Evolutionary conservation across 345 rosid genomes (phyloP), one percentile per base, ranked within the genome.

Genomic region (Salix arbutifolia): DNA sequence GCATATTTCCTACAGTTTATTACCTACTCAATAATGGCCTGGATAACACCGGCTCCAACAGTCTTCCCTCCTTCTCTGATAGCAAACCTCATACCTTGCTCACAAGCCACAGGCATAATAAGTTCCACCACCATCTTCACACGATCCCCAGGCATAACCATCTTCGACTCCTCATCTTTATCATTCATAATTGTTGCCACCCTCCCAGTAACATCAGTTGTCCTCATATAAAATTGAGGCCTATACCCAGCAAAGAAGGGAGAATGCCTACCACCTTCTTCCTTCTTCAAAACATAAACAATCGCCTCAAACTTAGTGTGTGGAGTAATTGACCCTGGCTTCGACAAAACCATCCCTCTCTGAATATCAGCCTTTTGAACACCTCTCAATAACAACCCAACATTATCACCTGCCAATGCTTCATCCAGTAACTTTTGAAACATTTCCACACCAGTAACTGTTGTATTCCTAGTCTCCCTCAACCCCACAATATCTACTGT

Each of bases 111-210:
- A 0, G 97, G 98, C 88, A 92, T 79, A 74, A 91, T 91, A 60
- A 96, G 97, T 84, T 94, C 98, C 40, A 96, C 95, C 48, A 89
- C 87, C 85, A 92, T 91, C 91, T 91, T 94, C 16, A 96, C 97
- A 65, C 92, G 87, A 79, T 96, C 99, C 62, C 96, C 97, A 0
- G 99, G 98, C 98, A 96, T 92, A 81, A 96, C 97, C 98, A 96
- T 92, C 87, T 91, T 96, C 25, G 97, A 92, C 80, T 94, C 97
- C 84, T 94, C 99, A 30, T 90, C 97, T 83, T 90, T 90, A 61
- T 92, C 98, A 17, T 91, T 93, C 97, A 91, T 91, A 70, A 96
- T 90, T 28, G 86, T 74, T 0, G 94, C 50, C 77, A 94, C 97
- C 77, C 74, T 91, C 46, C 98, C 98, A 0, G 97, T 94, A n/a